These are phyloP conservation scores for Amorphotheca resinae DNA, from an alignment of 495 filamentous ascomycete species.

Conservation along the genomic window DNA sequence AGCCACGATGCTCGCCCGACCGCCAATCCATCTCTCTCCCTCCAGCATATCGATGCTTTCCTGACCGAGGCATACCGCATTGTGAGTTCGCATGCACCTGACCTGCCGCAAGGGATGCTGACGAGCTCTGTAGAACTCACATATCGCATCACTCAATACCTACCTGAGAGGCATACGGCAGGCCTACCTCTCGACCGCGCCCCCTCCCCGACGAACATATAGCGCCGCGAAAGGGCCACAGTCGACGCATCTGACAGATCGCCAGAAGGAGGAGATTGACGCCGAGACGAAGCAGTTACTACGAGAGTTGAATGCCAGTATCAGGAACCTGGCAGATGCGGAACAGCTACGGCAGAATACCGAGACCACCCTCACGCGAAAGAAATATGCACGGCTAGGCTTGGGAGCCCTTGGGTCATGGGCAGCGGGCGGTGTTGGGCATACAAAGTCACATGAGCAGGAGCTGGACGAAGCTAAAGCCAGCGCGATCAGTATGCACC, in stretches of 20 bases:
- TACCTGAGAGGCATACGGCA: conserved; percentile 77
- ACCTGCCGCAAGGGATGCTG: not conserved
- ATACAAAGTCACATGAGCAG: conserved; percentile 45
- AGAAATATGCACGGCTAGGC: conserved; percentile 46
- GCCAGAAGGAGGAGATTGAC: conserved; percentile 70
- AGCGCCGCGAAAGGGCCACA: conserved; percentile 33
- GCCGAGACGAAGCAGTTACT: conserved; percentile 70
- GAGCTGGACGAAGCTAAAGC: conserved; percentile 53
- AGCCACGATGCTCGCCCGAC: conserved; percentile 38
- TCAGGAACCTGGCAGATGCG: conserved; percentile 63
- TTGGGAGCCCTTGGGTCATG: conserved; percentile 54
- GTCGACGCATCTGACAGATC: conserved; percentile 44
- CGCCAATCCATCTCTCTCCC: conserved; percentile 31
- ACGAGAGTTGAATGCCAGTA: conserved; percentile 65
- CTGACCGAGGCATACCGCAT: conserved; percentile 93
- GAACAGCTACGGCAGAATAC: conserved; percentile 73
- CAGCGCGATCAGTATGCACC: conserved; percentile 43
- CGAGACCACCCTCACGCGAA: conserved; percentile 47
- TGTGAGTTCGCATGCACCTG: conserved; percentile 35
- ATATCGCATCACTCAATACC: conserved; percentile 60
- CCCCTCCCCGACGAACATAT: conserved; percentile 32
- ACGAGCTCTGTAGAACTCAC: conserved; percentile 53
- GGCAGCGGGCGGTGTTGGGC: conserved; percentile 46
- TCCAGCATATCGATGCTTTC: conserved; percentile 63
- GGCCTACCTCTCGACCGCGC: conserved; percentile 74